Conservation (phyloP, 306 rosid species). For the Castanea mollissima region DNA sequence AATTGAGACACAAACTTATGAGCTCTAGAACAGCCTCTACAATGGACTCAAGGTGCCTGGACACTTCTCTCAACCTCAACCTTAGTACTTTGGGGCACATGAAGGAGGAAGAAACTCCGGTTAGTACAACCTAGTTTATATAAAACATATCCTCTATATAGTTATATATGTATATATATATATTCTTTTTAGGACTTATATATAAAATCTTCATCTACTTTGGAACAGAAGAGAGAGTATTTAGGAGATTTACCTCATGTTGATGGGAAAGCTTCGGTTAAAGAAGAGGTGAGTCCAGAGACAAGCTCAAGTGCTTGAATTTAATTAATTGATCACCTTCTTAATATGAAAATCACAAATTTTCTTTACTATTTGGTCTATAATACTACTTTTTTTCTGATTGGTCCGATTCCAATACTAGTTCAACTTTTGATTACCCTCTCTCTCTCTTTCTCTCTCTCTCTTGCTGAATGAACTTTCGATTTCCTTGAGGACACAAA, state of each 20-base stretch:
- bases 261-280: constrained; percentile 9
- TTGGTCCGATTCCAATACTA: too few relatives aligned
- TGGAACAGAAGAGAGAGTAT: constrained; percentile 25
- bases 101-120: constrained; percentile 6
- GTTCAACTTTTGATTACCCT: too few relatives aligned
- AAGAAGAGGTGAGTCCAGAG: constrained; percentile 20
- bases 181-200: too few relatives aligned
- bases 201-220: neutral
- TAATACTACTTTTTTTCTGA: too few relatives aligned
- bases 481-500: neutral
- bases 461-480: neutral
- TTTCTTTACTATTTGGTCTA: too few relatives aligned
- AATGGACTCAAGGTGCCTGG: constrained; percentile 33
- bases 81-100: constrained; percentile 27
- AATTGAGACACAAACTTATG: neutral
- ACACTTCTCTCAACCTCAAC: constrained; percentile 64
- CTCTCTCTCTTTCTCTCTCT: too few relatives aligned
- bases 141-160: neutral
- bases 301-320: too few relatives aligned
- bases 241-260: neutral
- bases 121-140: constrained; percentile 12
- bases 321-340: too few relatives aligned
- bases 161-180: too few relatives aligned
- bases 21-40: neutral
- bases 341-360: too few relatives aligned